A percentile compares a stretch with the other conserved stretches of the same genome.
Conservation (phyloP, 1,284 basidiomycete genomes). For the Pyrrhoderma noxium region DNA sequence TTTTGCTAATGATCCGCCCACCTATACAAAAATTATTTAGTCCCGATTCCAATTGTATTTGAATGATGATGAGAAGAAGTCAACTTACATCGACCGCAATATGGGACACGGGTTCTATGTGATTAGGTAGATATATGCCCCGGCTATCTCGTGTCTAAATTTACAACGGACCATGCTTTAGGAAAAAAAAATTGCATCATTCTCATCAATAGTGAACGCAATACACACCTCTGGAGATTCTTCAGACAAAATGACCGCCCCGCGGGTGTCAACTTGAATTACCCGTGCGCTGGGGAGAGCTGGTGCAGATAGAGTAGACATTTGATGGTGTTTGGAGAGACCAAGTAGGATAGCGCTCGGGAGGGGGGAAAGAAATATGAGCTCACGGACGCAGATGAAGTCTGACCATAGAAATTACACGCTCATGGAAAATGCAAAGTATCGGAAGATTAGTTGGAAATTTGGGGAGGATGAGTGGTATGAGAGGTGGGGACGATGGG, state of each 20-base stretch:
- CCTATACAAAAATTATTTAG: slow-evolving; percentile 38
- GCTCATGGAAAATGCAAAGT: slow-evolving; percentile 9
- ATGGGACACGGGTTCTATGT: slow-evolving; percentile 94
- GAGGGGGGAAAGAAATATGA: neutral
- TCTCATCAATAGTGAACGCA: slow-evolving; percentile 13
- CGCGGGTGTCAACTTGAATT: slow-evolving; percentile 81
- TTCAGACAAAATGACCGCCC: slow-evolving; percentile 84
- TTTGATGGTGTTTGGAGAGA: slow-evolving; percentile 15
- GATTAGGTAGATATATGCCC: slow-evolving; percentile 92
- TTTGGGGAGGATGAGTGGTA: neutral
- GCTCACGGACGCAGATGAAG: neutral
- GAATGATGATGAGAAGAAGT: neutral
- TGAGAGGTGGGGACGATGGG: neutral
- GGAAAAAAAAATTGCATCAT: neutral
- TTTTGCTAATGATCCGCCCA: slow-evolving; percentile 96
- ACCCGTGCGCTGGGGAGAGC: slow-evolving; percentile 61
- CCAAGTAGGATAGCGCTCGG: neutral
- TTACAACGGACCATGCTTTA: neutral
- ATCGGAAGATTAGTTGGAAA: slow-evolving; percentile 2
- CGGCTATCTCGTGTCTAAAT: slow-evolving; percentile 81
- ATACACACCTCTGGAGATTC: slow-evolving; percentile 82
- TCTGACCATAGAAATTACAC: slow-evolving; percentile 6
- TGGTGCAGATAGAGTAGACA: slow-evolving; percentile 26
- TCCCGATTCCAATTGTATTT: neutral
- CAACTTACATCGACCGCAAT: slow-evolving; percentile 87